Evolutionary conservation across 2,329 filamentous ascomycete species (phyloP).

Genomic region (Aspergillus ochraceus): DNA sequence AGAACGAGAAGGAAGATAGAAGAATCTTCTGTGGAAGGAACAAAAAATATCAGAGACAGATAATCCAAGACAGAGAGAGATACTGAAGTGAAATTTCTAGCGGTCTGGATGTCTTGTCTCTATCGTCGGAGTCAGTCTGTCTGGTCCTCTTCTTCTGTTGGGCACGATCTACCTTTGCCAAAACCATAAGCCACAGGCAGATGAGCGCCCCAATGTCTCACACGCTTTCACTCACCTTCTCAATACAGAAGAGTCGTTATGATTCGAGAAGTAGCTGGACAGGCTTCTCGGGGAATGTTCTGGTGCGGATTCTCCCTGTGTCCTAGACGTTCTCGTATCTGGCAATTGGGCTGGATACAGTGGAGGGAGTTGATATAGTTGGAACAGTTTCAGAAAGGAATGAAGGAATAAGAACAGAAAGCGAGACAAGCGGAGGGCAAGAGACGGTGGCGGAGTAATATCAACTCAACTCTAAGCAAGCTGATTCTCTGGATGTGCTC

Average conservation of each 20-base stretch:
- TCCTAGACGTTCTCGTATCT: not conserved
- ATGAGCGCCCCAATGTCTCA: constrained; percentile 10
- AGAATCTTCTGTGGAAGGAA: not conserved
- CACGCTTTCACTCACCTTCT: constrained; percentile 2
- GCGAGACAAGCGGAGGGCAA: not conserved
- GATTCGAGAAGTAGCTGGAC: constrained; percentile 12
- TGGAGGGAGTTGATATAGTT: not conserved
- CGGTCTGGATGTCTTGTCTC: not conserved
- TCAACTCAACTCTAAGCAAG: no score
- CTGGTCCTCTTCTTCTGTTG: not conserved
- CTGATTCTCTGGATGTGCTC: not conserved
- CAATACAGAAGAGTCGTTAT: not conserved
- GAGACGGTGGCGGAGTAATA: no score
- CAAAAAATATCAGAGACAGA: not conserved
- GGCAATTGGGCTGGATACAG: not conserved
- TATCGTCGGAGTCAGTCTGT: not conserved
- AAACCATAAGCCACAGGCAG: not conserved
- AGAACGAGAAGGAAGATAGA: not conserved
- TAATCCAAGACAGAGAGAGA: not conserved
- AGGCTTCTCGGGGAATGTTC: constrained; percentile 5
- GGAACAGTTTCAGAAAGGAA: not conserved
- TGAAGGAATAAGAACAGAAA: not conserved
- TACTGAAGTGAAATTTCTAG: not conserved
- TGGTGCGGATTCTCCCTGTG: not conserved
- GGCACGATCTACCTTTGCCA: not conserved